A percentile compares a stretch with the other conserved stretches of the same genome.
phyloP scores from a whole-genome alignment of 345 rosid genomes.

The Leavenworthia alabamica region DNA sequence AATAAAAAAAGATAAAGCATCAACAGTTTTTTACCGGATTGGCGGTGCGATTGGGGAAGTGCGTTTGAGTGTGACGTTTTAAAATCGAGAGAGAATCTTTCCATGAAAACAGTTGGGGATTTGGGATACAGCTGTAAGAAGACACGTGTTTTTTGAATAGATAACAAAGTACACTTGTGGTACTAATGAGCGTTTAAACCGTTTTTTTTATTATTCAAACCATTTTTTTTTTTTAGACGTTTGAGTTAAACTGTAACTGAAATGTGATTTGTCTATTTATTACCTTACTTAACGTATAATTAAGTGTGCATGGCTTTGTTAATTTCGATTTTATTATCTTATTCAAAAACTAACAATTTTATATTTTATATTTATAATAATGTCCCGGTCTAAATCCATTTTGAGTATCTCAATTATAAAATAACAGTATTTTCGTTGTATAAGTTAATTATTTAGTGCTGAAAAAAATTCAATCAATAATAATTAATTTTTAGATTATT shows the following conservation, averaged over 20 bases:
- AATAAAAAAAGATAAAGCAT: too few relatives aligned
- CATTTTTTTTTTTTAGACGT: background rate
- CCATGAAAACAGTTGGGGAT: constrained; percentile 51
- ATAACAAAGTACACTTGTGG: constrained; percentile 2
- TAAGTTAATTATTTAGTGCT: too few relatives aligned
- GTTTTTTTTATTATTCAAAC: constrained; percentile 7
- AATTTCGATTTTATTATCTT: too few relatives aligned
- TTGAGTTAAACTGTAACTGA: background rate
- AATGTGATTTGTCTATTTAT: background rate
- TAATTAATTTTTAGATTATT: too few relatives aligned
- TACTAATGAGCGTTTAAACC: constrained; percentile 25
- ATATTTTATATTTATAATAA: too few relatives aligned
- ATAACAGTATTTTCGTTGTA: too few relatives aligned
- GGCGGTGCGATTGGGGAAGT: constrained; percentile 8
- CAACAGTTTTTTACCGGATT: background rate
- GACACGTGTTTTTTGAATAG: constrained; percentile 51
- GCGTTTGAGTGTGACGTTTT: constrained; percentile 34
- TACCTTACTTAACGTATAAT: background rate
- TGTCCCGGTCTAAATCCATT: too few relatives aligned
- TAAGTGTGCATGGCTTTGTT: background rate
- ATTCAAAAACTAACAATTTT: background rate
- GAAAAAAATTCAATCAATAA: too few relatives aligned
- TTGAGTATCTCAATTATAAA: too few relatives aligned
- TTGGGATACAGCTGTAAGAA: constrained; percentile 73
- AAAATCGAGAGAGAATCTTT: constrained; percentile 48